These are phyloP conservation scores for Didymella sp. DNA, from an alignment of 2,329 filamentous ascomycete species.

Conservation along the genomic window DNA sequence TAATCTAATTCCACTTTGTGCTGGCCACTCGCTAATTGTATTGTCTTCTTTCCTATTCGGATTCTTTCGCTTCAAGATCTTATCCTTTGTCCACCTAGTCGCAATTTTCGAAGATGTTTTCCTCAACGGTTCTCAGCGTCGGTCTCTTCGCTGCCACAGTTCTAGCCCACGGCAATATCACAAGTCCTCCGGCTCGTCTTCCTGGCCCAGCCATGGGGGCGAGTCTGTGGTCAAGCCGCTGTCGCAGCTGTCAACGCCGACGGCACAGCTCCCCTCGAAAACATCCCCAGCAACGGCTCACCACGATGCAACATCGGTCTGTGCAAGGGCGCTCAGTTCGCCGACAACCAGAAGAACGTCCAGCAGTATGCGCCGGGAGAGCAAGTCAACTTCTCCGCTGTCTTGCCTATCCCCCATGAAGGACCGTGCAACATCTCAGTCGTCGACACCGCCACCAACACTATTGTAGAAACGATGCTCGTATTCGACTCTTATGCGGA, in stretches of 20 bases:
- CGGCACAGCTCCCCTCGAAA: slow-evolving; percentile 50
- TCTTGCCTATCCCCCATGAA: slow-evolving; percentile 61
- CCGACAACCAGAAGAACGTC: slow-evolving; percentile 62
- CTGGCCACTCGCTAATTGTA: slow-evolving; percentile 17
- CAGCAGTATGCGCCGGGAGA: slow-evolving; percentile 56
- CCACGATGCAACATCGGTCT: slow-evolving; percentile 60
- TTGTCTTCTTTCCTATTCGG: background rate
- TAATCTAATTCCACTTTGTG: slow-evolving; percentile 19
- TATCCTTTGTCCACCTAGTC: background rate
- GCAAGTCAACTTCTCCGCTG: slow-evolving; percentile 54
- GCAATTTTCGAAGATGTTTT: slow-evolving; percentile 11
- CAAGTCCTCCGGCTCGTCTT: slow-evolving; percentile 57
- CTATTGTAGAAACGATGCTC: slow-evolving; percentile 53
- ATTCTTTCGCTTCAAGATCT: background rate
- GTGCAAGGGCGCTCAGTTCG: slow-evolving; percentile 66
- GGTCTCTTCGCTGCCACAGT: slow-evolving; percentile 19
- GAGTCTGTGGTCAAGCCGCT: slow-evolving; percentile 61
- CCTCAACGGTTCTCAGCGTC: slow-evolving; percentile 4
- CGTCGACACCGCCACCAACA: slow-evolving; percentile 62
- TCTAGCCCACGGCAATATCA: slow-evolving; percentile 61
- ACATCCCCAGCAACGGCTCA: slow-evolving; percentile 57
- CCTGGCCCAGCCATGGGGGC: slow-evolving; percentile 58
- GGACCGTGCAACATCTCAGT: slow-evolving; percentile 66
- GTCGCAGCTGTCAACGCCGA: slow-evolving; percentile 60
- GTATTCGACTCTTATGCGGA: slow-evolving; percentile 39